Conservation (phyloP, 768 basidiomycete species). For the Tephrocybe sp. region DNA sequence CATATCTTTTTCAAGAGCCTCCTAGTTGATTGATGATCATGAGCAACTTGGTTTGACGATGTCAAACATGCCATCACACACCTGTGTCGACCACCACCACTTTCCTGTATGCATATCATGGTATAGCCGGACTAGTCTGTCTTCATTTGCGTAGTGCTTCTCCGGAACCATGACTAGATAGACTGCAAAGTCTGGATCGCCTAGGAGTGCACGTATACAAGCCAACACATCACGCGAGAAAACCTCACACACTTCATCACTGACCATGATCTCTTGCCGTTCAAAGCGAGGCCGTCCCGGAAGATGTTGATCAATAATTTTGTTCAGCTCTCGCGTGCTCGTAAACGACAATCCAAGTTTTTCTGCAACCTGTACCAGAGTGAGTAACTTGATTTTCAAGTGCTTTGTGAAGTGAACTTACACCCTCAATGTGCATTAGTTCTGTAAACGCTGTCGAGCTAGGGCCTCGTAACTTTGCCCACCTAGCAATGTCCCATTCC, state of each 20-base stretch:
- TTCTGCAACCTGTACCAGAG: slow-evolving; percentile 22
- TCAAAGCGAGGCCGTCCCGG: slow-evolving; percentile 25
- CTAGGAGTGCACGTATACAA: slow-evolving; percentile 25
- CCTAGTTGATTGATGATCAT: neutral
- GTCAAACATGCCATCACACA: slow-evolving; percentile 18
- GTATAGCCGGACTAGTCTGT: slow-evolving; percentile 25
- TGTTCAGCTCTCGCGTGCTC: slow-evolving; percentile 22
- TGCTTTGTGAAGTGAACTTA: slow-evolving; percentile 15
- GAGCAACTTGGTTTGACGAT: neutral
- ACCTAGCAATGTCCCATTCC: slow-evolving; percentile 38
- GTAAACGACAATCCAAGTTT: slow-evolving; percentile 23
- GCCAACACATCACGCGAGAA: slow-evolving; percentile 33
- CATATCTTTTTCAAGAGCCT: slow-evolving; percentile 17
- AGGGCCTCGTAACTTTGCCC: slow-evolving; percentile 35
- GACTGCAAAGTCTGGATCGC: slow-evolving; percentile 29
- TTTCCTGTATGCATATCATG: slow-evolving; percentile 44
- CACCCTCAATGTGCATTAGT: slow-evolving; percentile 35
- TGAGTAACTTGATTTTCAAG: neutral
- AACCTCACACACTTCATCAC: slow-evolving; percentile 27
- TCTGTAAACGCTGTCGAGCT: slow-evolving; percentile 37
- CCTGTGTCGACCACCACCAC: slow-evolving; percentile 54
- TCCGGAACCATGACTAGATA: slow-evolving; percentile 34
- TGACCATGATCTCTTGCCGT: slow-evolving; percentile 24
- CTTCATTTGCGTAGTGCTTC: slow-evolving; percentile 31
- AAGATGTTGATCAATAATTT: slow-evolving; percentile 24